These are phyloP conservation scores for Cinchona pubescens DNA, from an alignment of 257 asterid genomes.

Conservation along the genomic window DNA sequence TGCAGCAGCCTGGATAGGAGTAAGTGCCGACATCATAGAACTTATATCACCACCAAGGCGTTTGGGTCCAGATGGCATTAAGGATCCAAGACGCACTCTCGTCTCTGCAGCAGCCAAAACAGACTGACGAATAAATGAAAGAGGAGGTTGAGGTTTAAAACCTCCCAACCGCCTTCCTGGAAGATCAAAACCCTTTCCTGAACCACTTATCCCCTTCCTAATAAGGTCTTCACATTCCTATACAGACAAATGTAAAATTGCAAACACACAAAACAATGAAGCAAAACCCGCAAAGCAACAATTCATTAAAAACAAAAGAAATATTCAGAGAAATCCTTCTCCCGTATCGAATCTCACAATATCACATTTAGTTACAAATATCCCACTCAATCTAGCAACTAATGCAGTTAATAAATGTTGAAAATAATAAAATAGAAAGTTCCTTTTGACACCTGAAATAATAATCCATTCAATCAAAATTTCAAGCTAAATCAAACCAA, in stretches of 20 bases:
- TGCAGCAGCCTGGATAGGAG: constrained; percentile 94
- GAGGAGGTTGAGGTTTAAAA: constrained; percentile 41
- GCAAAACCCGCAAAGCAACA: background rate
- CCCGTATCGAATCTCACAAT: background rate
- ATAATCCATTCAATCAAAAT: background rate
- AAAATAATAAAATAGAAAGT: too few relatives aligned
- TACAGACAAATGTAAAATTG: background rate
- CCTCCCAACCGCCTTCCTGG: constrained; percentile 92
- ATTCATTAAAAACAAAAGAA: background rate
- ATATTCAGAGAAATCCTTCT: background rate
- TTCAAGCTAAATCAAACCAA: background rate
- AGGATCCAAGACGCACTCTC: constrained; percentile 57
- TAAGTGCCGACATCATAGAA: constrained; percentile 66
- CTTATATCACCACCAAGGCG: constrained; percentile 82
- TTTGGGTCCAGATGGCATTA: constrained; percentile 83
- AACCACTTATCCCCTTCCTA: constrained; percentile 66
- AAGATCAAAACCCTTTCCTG: constrained; percentile 85
- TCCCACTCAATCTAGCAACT: background rate
- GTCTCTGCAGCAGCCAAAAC: constrained; percentile 83
- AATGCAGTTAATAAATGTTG: background rate
- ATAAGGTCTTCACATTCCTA: constrained; percentile 91
- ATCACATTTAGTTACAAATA: background rate
- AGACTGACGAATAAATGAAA: constrained; percentile 59
- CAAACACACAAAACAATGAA: background rate
- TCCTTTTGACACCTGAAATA: background rate